These are phyloP conservation scores for Brassica incana DNA, from an alignment of 345 rosid species.

Conservation along the genomic window DNA sequence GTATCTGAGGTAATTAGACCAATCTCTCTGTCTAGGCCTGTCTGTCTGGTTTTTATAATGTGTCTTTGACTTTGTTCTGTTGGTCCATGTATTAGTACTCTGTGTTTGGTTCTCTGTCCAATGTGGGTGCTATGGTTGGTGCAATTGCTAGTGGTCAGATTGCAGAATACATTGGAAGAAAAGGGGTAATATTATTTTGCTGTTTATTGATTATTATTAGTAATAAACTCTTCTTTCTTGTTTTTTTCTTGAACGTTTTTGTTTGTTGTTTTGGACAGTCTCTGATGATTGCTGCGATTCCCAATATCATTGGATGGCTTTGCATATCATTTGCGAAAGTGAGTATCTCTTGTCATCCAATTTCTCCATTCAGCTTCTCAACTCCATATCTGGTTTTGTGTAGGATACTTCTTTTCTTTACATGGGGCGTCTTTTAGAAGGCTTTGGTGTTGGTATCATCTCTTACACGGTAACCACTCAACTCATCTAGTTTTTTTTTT, in stretches of 20 bases:
- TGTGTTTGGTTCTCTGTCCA: conserved; percentile 84
- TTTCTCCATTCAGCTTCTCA: not conserved
- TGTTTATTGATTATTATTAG: no score
- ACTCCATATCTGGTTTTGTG: conserved; percentile 22
- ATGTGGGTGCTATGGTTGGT: conserved; percentile 99
- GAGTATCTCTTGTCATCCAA: conserved; percentile 16
- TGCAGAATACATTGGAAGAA: conserved; percentile 86
- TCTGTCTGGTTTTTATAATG: conserved; percentile 9
- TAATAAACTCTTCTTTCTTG: no score
- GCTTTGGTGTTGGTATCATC: conserved; percentile 96
- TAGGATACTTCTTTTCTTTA: conserved; percentile 96
- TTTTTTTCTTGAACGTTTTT: not conserved
- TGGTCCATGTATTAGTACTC: conserved; percentile 60
- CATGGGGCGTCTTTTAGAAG: conserved; percentile 95
- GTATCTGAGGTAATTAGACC: conserved; percentile 69
- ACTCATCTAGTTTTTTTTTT: conserved; percentile 9
- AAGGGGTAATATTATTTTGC: conserved; percentile 59
- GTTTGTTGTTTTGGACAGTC: conserved; percentile 52
- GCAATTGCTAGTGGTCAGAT: conserved; percentile 99
- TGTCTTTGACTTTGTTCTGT: conserved; percentile 39
- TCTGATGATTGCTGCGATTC: conserved; percentile 92
- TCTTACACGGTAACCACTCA: conserved; percentile 72
- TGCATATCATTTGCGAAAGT: conserved; percentile 93
- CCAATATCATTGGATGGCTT: conserved; percentile 97
- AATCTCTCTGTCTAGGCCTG: not conserved